These are phyloP conservation scores for Aspergillus pseudoglaucus DNA, from an alignment of 2,329 filamentous ascomycete species.

Conservation along the genomic window DNA sequence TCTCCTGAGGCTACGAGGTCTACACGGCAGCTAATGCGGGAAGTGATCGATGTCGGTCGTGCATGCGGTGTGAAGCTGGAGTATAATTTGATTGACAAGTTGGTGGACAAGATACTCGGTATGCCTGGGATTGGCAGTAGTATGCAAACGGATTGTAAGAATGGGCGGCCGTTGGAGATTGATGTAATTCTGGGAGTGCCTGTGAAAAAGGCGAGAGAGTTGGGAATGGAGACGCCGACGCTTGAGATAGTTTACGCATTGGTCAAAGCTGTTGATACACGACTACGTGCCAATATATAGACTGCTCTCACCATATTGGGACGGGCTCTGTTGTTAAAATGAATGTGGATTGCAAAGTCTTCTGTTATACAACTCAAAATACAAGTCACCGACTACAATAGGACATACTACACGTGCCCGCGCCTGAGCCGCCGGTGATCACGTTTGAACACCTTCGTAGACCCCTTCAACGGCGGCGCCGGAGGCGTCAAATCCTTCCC, in stretches of 20 bases:
- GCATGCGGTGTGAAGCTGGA: constrained; percentile 33
- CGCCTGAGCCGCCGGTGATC: neutral
- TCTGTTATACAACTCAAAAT: too few relatives aligned
- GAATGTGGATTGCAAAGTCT: neutral
- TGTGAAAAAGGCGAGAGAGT: constrained; percentile 33
- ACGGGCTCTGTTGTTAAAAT: neutral
- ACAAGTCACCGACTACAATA: neutral
- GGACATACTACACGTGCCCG: neutral
- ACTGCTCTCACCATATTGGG: neutral
- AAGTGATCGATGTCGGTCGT: constrained; percentile 38
- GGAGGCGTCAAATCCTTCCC: constrained; percentile 32
- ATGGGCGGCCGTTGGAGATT: constrained; percentile 39
- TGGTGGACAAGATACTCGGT: constrained; percentile 33
- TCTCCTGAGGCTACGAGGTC: constrained; percentile 33
- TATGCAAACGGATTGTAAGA: constrained; percentile 41
- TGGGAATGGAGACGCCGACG: constrained; percentile 34
- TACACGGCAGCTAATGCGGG: constrained; percentile 37
- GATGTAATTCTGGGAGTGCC: constrained; percentile 43
- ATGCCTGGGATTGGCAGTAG: constrained; percentile 39
- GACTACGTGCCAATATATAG: constrained; percentile 2
- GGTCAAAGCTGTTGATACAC: constrained; percentile 21
- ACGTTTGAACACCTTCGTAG: neutral
- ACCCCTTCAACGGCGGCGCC: constrained; percentile 2
- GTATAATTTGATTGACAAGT: constrained; percentile 31
- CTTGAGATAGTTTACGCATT: constrained; percentile 35